A percentile compares a stretch with the other conserved stretches of the same genome.
Evolutionary conservation across 2,329 filamentous ascomycete genomes (phyloP).

Genomic region (Talaromyces atroroseus): DNA sequence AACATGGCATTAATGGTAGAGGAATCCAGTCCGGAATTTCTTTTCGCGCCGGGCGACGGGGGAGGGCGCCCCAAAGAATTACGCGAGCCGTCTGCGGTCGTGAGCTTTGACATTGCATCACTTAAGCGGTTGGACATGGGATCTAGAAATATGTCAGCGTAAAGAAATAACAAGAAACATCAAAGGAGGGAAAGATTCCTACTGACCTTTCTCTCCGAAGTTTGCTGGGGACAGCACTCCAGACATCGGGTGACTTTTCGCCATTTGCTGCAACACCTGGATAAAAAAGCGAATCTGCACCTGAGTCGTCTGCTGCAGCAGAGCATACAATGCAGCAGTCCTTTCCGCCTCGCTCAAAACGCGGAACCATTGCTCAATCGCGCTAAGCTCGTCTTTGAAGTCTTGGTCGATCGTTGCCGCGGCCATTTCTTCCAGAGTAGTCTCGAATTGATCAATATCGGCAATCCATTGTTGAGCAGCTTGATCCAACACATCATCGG

Average conservation of each 20-base stretch:
- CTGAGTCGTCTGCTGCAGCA: constrained; percentile 96
- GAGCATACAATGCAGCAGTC: constrained; percentile 88
- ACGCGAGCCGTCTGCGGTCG: constrained; percentile 73
- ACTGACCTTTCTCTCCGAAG: constrained; percentile 83
- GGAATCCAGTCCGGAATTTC: constrained; percentile 88
- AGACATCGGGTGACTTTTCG: constrained; percentile 95
- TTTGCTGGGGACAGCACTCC: constrained; percentile 89
- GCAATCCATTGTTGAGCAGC: constrained; percentile 98
- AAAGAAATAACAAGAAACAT: constrained; percentile 9
- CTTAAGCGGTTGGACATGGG: constrained; percentile 94
- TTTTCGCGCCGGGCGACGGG: constrained; percentile 72
- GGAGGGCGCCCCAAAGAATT: constrained; percentile 80
- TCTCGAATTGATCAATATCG: constrained; percentile 98
- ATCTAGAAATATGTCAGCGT: constrained; percentile 53
- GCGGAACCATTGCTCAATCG: constrained; percentile 99
- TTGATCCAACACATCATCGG: constrained; percentile 85
- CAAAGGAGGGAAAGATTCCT: background rate
- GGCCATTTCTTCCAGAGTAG: constrained; percentile 98
- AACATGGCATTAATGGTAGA: constrained; percentile 98
- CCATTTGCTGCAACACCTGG: constrained; percentile 97
- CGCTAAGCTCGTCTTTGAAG: constrained; percentile 98
- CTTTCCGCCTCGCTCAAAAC: constrained; percentile 95
- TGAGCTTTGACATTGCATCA: constrained; percentile 91
- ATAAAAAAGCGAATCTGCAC: constrained; percentile 99
- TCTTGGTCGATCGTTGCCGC: constrained; percentile 97